These are phyloP conservation scores for Fusarium sulawesiense DNA, from an alignment of 2,329 filamentous ascomycete genomes.

Conservation along the genomic window DNA sequence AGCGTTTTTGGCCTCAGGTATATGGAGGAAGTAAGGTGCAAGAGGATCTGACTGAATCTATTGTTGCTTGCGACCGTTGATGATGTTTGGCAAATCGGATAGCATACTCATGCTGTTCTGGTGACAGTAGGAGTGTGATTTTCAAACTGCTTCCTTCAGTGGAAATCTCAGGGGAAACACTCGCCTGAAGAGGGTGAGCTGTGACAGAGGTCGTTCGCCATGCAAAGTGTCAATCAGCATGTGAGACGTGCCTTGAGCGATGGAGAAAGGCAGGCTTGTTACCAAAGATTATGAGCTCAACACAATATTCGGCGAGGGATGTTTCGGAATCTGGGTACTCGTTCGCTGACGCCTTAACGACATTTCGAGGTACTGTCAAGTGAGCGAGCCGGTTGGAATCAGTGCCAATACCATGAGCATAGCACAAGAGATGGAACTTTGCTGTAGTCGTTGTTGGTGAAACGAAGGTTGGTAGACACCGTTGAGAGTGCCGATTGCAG, in stretches of 20 bases:
- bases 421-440: background rate
- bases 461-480: background rate
- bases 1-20: background rate
- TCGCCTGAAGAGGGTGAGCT: background rate
- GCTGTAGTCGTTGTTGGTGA: background rate
- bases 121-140: background rate
- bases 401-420: background rate
- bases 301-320: background rate
- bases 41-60: background rate
- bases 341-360: background rate
- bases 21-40: background rate
- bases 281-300: background rate
- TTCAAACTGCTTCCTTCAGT: background rate
- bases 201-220: background rate
- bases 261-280: background rate
- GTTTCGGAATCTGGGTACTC: background rate
- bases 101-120: background rate
- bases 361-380: background rate
- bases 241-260: background rate
- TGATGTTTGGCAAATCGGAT: background rate
- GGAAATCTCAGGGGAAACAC: background rate
- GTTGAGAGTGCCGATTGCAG: background rate
- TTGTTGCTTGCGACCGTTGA: background rate
- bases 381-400: background rate
- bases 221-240: background rate